These are phyloP conservation scores for Aegilops bicornis DNA, from an alignment of 176 grass and related monocot genomes.

Conservation along the genomic window DNA sequence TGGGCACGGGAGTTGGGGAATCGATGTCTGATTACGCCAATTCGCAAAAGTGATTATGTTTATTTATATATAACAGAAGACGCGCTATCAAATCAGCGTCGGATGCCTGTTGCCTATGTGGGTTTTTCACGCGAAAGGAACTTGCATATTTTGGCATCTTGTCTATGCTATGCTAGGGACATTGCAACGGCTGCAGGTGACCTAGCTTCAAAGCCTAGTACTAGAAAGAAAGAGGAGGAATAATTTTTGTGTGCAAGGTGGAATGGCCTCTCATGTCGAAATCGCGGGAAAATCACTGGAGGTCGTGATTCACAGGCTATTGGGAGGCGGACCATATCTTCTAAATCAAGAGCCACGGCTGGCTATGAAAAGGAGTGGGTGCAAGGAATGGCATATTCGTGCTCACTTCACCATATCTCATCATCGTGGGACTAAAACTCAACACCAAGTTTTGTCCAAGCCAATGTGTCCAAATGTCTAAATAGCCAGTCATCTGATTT, in stretches of 20 bases:
- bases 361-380: not conserved
- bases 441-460: not conserved
- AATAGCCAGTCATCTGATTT: not conserved
- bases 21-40: not conserved
- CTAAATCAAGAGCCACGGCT: not conserved
- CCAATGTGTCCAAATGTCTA: not conserved
- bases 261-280: not conserved
- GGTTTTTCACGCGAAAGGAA: not conserved
- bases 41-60: no score
- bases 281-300: not conserved
- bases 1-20: not conserved
- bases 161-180: not conserved
- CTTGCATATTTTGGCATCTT: not conserved
- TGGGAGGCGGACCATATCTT: not conserved
- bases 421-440: not conserved
- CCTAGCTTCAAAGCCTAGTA: slow-evolving; percentile 17
- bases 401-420: not conserved
- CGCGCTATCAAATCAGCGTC: slow-evolving; percentile 32
- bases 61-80: not conserved
- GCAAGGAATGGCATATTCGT: not conserved
- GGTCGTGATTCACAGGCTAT: not conserved
- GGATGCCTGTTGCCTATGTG: not conserved
- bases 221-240: not conserved
- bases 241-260: not conserved
- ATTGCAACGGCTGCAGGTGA: not conserved